A percentile compares a stretch with the other conserved stretches of the same genome.
Evolutionary conservation across 2,329 filamentous ascomycete genomes (phyloP).

Genomic region (Scytalidium lignicola): DNA sequence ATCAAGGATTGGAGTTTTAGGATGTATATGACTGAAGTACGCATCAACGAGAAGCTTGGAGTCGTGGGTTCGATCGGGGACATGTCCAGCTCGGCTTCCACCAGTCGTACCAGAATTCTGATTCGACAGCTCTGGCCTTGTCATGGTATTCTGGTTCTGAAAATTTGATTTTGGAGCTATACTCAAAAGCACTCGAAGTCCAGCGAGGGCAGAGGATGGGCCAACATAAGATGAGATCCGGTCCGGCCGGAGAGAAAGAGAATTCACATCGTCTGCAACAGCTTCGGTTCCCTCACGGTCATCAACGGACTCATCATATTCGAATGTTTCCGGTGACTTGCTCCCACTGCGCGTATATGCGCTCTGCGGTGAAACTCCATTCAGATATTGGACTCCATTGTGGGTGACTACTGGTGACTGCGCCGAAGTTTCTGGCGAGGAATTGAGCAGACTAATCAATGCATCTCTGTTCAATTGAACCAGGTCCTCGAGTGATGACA

Average conservation of each 20-base stretch:
- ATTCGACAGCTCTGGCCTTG: neutral
- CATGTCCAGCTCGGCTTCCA: too few species aligned
- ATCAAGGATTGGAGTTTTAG: slow-evolving; percentile 6
- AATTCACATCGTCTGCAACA: neutral
- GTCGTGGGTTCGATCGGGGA: neutral
- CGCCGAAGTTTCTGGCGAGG: neutral
- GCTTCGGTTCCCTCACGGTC: neutral
- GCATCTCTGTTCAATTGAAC: neutral
- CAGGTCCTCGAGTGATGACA: neutral
- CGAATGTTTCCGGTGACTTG: neutral
- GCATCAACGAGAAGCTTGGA: neutral
- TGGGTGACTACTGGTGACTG: neutral
- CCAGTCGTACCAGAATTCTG: neutral
- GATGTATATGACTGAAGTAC: slow-evolving; percentile 6
- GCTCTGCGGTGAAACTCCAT: neutral
- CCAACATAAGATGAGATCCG: neutral
- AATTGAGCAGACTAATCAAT: neutral
- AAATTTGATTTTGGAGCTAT: neutral
- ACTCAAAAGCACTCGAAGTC: neutral
- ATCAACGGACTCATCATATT: neutral
- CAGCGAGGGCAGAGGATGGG: neutral
- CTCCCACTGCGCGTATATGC: neutral
- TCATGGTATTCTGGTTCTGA: neutral
- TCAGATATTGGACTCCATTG: neutral
- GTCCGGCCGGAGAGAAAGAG: neutral